These are phyloP conservation scores for Hyaloscypha bicolor DNA, from an alignment of 495 filamentous ascomycete genomes.

Conservation along the genomic window DNA sequence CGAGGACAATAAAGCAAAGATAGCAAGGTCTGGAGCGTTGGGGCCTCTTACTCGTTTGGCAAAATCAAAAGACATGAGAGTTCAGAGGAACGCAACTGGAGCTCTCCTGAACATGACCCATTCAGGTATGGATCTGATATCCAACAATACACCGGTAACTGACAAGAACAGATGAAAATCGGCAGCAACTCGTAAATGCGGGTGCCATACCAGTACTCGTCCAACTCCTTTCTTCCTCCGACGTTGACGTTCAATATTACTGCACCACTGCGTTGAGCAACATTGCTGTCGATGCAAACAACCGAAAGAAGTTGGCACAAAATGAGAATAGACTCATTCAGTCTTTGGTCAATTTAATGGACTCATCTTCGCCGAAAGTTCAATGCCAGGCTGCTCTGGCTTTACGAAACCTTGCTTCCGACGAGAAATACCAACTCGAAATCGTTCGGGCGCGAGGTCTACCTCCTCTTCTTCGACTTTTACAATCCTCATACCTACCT, in stretches of 20 bases:
- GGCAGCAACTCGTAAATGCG: conserved; percentile 94
- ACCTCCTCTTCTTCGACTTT: conserved; percentile 77
- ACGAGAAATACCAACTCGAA: conserved; percentile 98
- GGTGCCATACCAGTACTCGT: conserved; percentile 96
- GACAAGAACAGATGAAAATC: conserved; percentile 77
- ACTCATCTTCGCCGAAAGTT: conserved; percentile 94
- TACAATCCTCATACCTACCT: conserved; percentile 93
- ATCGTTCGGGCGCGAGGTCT: conserved; percentile 90
- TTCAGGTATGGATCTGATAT: conserved; percentile 67
- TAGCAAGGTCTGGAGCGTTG: conserved; percentile 91
- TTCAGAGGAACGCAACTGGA: conserved; percentile 96
- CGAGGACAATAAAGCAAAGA: conserved; percentile 99
- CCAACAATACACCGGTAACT: conserved; percentile 13
- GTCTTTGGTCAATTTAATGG: conserved; percentile 93
- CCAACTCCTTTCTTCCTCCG: conserved; percentile 84
- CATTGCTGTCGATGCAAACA: conserved; percentile 91
- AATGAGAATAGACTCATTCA: conserved; percentile 88
- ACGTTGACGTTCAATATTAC: conserved; percentile 99
- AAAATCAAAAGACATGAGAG: conserved; percentile 97
- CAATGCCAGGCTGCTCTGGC: conserved; percentile 97
- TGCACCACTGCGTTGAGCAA: conserved; percentile 98
- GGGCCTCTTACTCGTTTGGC: conserved; percentile 87
- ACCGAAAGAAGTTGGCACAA: conserved; percentile 86
- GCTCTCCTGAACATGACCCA: conserved; percentile 99
- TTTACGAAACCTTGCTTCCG: conserved; percentile 91